phyloP scores from a whole-genome alignment of 2,329 filamentous ascomycete genomes.

The Botryotinia calthae region DNA sequence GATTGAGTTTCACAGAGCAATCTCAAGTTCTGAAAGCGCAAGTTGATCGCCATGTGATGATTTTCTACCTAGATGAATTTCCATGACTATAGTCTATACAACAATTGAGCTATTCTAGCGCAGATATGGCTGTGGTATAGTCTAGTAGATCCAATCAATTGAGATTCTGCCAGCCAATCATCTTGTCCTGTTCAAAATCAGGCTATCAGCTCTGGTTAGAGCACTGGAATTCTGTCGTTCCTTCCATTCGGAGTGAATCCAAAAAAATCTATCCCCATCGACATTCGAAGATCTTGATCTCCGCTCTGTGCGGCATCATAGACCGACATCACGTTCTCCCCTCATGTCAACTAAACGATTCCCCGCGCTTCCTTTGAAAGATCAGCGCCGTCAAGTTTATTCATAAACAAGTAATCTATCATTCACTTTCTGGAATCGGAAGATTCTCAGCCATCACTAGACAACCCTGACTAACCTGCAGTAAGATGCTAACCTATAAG shows the following conservation, averaged over 20 bases:
- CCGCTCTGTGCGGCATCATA: not conserved
- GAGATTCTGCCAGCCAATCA: not conserved
- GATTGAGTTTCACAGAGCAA: rapidly evolving
- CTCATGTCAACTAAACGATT: not conserved
- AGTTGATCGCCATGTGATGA: not conserved
- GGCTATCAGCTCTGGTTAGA: not conserved
- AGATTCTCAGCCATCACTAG: not conserved
- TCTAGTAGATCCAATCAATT: not conserved
- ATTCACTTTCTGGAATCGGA: not conserved
- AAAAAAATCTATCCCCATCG: not conserved
- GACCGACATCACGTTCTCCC: not conserved
- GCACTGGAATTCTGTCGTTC: not conserved
- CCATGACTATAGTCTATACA: not conserved
- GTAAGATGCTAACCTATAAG: not conserved
- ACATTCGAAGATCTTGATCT: not conserved
- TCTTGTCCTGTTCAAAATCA: not conserved
- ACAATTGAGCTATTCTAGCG: not conserved
- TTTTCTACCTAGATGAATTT: not conserved
- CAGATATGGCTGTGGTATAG: not conserved
- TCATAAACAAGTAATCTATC: rapidly evolving
- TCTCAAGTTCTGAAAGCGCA: not conserved
- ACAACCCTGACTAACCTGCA: not conserved
- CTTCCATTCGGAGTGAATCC: not conserved
- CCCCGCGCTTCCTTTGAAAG: not conserved
- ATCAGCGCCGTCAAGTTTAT: not conserved